Conservation (phyloP, 768 basidiomycete species). For the Boletus bicolor region DNA sequence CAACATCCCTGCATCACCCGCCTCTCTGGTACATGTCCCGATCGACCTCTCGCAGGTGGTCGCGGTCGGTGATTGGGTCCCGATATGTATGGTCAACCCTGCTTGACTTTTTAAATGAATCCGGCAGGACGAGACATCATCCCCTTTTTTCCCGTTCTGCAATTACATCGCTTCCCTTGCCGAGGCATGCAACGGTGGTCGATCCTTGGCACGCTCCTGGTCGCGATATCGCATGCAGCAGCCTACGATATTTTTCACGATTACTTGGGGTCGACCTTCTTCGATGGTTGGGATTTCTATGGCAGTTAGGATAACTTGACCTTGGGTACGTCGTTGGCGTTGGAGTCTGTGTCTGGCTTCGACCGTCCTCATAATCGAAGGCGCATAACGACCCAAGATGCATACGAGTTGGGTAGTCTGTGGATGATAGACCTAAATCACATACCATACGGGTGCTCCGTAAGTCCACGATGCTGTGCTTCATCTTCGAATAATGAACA, state of each 20-base stretch:
- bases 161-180: background rate
- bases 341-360: background rate
- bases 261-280: constrained; percentile 50
- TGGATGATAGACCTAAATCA: constrained; percentile 47
- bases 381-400: constrained; percentile 37
- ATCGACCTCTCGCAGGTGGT: background rate
- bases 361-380: constrained; percentile 30
- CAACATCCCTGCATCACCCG: background rate
- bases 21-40: background rate
- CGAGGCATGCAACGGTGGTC: constrained; percentile 12
- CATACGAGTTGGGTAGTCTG: constrained; percentile 42
- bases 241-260: constrained; percentile 40
- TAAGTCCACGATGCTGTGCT: constrained; percentile 24
- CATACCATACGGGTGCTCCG: constrained; percentile 58
- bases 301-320: constrained; percentile 48
- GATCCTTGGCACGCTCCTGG: background rate
- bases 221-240: constrained; percentile 1
- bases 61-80: background rate
- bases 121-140: background rate
- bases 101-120: constrained; percentile 3
- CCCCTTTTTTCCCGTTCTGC: background rate
- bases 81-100: background rate
- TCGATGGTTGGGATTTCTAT: constrained; percentile 55
- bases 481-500: constrained; percentile 1
- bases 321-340: constrained; percentile 31